phyloP scores from a whole-genome alignment of 257 asterid species.

The Misopates orontium region DNA sequence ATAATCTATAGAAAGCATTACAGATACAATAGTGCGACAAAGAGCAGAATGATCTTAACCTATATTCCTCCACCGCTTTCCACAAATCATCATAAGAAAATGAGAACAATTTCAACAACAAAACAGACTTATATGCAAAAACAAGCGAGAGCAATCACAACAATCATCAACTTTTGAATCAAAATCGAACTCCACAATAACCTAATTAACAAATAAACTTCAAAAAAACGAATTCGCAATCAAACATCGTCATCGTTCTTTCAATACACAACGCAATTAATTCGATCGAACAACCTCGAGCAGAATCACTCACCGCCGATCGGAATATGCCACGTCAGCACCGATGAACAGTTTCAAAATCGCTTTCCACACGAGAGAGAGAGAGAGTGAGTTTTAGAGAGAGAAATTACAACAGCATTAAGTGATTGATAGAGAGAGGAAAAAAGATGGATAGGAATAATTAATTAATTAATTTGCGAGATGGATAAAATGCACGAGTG shows the following conservation, averaged over 20 bases:
- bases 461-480: slow-evolving; percentile 29
- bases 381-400: neutral
- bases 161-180: slow-evolving; percentile 21
- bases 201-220: neutral
- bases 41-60: too few relatives aligned
- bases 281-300: slow-evolving; percentile 17
- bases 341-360: slow-evolving; percentile 23
- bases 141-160: neutral
- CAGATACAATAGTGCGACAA: too few relatives aligned
- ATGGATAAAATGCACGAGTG: slow-evolving; percentile 35
- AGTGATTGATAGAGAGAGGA: slow-evolving; percentile 31
- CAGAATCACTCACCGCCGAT: slow-evolving; percentile 29
- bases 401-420: too few relatives aligned
- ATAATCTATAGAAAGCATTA: neutral
- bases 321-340: slow-evolving; percentile 33
- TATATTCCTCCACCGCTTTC: too few relatives aligned
- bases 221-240: neutral
- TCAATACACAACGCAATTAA: slow-evolving; percentile 26
- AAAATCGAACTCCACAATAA: neutral
- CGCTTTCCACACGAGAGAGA: slow-evolving; percentile 35
- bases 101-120: neutral
- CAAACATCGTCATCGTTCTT: neutral
- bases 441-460: slow-evolving; percentile 27
- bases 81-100: neutral
- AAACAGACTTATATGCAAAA: neutral